These are phyloP conservation scores for Hypoxylon sp. DNA, from an alignment of 2,329 filamentous ascomycete genomes.

Conservation along the genomic window DNA sequence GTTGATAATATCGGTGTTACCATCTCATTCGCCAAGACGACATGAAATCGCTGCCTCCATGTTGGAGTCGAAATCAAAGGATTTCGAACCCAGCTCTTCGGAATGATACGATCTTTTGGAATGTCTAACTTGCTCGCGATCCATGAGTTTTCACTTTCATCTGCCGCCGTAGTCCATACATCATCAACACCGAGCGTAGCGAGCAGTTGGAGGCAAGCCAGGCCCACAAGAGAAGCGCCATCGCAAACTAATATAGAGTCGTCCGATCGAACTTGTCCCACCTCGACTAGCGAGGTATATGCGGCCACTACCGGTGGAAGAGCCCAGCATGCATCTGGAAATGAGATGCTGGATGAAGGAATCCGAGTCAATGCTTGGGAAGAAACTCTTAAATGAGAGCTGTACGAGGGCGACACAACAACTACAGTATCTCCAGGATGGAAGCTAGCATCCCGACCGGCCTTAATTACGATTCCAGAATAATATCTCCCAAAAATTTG, in stretches of 20 bases:
- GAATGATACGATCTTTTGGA: slow-evolving; percentile 22
- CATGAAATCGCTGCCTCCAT: slow-evolving; percentile 18
- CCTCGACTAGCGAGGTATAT: slow-evolving; percentile 11
- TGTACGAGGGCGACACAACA: not conserved
- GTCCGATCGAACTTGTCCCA: not conserved
- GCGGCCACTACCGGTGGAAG: slow-evolving; percentile 2
- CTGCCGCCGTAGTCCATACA: slow-evolving; percentile 23
- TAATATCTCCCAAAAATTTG: not conserved
- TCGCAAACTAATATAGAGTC: slow-evolving; percentile 22
- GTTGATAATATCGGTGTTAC: not conserved
- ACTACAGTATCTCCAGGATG: not conserved
- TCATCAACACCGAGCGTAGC: not conserved
- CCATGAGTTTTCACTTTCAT: slow-evolving; percentile 13
- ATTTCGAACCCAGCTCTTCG: slow-evolving; percentile 22
- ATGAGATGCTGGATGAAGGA: not conserved
- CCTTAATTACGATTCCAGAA: not conserved
- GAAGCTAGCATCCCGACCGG: not conserved
- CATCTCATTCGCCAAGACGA: slow-evolving; percentile 7
- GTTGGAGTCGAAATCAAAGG: not conserved
- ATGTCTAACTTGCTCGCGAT: slow-evolving; percentile 4
- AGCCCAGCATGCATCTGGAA: slow-evolving; percentile 4
- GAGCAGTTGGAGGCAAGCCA: slow-evolving; percentile 16
- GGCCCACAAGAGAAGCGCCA: not conserved
- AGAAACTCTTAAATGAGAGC: slow-evolving; percentile 8
- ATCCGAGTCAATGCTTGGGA: not conserved